Base-by-base conservation (phyloP, 768 basidiomycete genomes). In the Asterophora parasitica region DNA sequence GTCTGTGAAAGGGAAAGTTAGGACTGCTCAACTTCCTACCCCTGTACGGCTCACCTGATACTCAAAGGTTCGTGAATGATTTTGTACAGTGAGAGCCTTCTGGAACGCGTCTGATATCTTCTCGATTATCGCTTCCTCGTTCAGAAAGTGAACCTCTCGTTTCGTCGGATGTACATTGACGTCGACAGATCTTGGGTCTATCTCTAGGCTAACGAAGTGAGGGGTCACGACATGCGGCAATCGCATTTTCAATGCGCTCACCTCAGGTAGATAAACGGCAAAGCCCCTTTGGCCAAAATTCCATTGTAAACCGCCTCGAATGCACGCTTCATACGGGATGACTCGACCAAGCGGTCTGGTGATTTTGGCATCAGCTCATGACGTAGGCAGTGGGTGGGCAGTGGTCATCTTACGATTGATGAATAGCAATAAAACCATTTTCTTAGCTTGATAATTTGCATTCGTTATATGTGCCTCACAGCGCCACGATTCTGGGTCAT, bases 111-210 rank as follows among this genome's bases (percentile, higher is more conserved):
- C 82, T 11, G 85, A 80, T 37, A 98, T 82, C 7, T 72, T 72
- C 54, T 90, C 83, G 5, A 84, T 84, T 58, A 97, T 89, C 11
- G 68, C 72, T 44, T 97, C 95, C 62, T 98, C 92, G 52, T 96
- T 82, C 41, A 97, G 65, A 59, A 98, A 98, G 55, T 92, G 90
- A 1, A 97, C 92, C 63, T 97, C 94, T 37, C 88, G 86, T 63
- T 99, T 99, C 2, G 96, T 98, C 0, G 95, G 96, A 61, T 97
- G 94, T 7, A 98, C 92, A 58, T 99, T 99, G 45, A 97, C 94
- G 57, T 99, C 96, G 13, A 99, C 86, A 19, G 87, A 82, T 26
- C 81, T 77, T 0, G 93, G 92, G 51, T 92, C 85, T 56, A 97
- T 84, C 34, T 83, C 73, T 35, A 98, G 65, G 56, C 93, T 94